A percentile compares a stretch with the other conserved stretches of the same genome.
Evolutionary conservation across 2,329 filamentous ascomycete species (phyloP).

Genomic region (Phialocephala subalpina): DNA sequence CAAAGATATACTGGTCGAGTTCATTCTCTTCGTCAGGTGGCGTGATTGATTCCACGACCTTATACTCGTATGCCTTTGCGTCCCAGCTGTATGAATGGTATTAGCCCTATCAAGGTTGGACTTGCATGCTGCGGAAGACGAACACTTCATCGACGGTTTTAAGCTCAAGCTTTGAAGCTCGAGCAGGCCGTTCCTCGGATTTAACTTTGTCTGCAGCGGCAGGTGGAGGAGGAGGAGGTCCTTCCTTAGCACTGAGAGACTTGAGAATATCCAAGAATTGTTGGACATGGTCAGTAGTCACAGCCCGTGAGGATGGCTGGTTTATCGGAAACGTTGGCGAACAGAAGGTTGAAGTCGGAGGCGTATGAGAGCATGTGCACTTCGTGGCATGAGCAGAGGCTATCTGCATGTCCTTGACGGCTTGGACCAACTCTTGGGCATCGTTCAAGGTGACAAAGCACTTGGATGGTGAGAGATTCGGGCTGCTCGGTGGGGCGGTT

Average conservation of each 20-base stretch:
- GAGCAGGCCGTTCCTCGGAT: slow-evolving; percentile 18
- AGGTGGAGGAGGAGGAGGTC: slow-evolving; percentile 7
- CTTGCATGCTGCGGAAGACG: slow-evolving; percentile 15
- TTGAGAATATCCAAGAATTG: slow-evolving; percentile 19
- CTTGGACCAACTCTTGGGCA: slow-evolving; percentile 26
- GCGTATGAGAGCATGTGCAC: too few species aligned
- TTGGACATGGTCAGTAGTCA: slow-evolving; percentile 25
- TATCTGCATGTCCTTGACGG: slow-evolving; percentile 27
- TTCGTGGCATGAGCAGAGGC: slow-evolving; percentile 16
- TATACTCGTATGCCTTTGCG: slow-evolving; percentile 41
- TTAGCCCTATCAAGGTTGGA: slow-evolving; percentile 16
- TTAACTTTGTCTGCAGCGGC: slow-evolving; percentile 11
- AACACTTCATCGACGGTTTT: slow-evolving; percentile 35
- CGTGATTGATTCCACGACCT: slow-evolving; percentile 37
- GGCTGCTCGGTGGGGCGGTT: slow-evolving; percentile 25
- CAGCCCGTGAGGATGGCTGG: slow-evolving; percentile 9
- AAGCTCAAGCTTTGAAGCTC: slow-evolving; percentile 33
- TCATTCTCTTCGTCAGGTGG: slow-evolving; percentile 19
- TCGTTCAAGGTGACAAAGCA: slow-evolving; percentile 24
- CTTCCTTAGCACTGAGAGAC: slow-evolving; percentile 22
- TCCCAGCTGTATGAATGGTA: slow-evolving; percentile 29
- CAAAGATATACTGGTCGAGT: slow-evolving; percentile 31
- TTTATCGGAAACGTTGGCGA: not conserved
- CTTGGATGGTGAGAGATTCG: slow-evolving; percentile 17
- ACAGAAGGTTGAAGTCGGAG: too few species aligned